These are phyloP conservation scores for Aspergillus piperis DNA, from an alignment of 2,329 filamentous ascomycete species.

Conservation along the genomic window DNA sequence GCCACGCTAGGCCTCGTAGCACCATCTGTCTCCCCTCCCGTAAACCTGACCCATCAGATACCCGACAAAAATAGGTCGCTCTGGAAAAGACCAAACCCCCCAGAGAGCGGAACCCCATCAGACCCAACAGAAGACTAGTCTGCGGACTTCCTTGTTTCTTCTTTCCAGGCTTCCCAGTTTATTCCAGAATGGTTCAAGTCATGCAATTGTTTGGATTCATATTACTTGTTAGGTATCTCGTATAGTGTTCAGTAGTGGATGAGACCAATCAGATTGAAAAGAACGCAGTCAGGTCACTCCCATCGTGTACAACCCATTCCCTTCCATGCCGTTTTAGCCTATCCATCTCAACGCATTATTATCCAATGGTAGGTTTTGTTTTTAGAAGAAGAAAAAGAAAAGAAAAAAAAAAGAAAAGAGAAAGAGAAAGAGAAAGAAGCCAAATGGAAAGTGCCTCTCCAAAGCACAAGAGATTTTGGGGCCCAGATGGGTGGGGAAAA, in stretches of 20 bases:
- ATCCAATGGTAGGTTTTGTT: conserved; percentile 9
- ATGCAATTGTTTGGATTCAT: conserved; percentile 13
- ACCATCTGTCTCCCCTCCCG: neutral
- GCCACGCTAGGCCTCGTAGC: conserved; percentile 1
- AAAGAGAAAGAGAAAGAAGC: conserved; percentile 8
- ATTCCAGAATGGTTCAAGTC: conserved; percentile 5
- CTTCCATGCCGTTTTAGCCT: conserved; percentile 15
- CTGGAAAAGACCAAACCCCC: neutral
- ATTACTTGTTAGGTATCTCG: conserved; percentile 17
- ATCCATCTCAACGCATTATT: conserved; percentile 19
- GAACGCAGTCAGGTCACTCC: conserved; percentile 15
- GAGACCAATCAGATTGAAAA: conserved; percentile 22
- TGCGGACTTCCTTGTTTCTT: neutral
- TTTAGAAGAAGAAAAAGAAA: neutral
- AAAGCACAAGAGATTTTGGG: too few species aligned
- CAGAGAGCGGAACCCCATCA: neutral
- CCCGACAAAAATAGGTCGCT: neutral
- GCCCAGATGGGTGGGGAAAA: conserved; percentile 6
- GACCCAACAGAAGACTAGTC: neutral
- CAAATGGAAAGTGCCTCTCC: neutral
- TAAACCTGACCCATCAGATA: conserved; percentile 2
- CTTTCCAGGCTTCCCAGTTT: neutral
- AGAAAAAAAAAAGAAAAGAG: neutral
- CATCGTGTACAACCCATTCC: conserved; percentile 20
- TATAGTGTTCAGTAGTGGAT: conserved; percentile 19